phyloP scores from a whole-genome alignment of 768 basidiomycete genomes.

The Pleurotus salmoneostramineus region DNA sequence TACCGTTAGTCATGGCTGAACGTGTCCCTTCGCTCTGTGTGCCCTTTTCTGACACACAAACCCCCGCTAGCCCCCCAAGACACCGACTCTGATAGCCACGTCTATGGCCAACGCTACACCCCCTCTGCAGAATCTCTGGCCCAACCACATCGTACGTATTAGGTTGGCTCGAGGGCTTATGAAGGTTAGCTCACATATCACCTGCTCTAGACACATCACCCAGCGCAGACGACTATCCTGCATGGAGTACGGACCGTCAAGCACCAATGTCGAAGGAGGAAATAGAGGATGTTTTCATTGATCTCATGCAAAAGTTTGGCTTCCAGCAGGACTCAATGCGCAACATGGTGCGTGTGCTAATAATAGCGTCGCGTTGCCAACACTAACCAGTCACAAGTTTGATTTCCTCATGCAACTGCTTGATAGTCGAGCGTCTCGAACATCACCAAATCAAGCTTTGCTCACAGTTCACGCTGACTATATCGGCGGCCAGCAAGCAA shows the following conservation, averaged over 20 bases:
- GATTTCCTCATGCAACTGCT: slow-evolving; percentile 98
- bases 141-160: slow-evolving; percentile 42
- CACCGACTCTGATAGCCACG: slow-evolving; percentile 78
- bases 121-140: slow-evolving; percentile 78
- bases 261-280: slow-evolving; percentile 98
- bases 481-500: slow-evolving; percentile 96
- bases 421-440: slow-evolving; percentile 94
- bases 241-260: slow-evolving; percentile 88
- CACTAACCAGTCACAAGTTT: slow-evolving; percentile 48
- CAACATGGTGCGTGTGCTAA: slow-evolving; percentile 67
- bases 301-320: slow-evolving; percentile 97
- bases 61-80: slow-evolving; percentile 59
- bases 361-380: slow-evolving; percentile 5
- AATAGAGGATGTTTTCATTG: slow-evolving; percentile 97
- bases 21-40: slow-evolving; percentile 8
- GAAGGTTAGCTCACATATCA: slow-evolving; percentile 15
- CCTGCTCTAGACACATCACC: slow-evolving; percentile 55
- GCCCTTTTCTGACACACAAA: slow-evolving; percentile 16
- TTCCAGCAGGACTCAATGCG: slow-evolving; percentile 95
- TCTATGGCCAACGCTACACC: slow-evolving; percentile 65
- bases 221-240: slow-evolving; percentile 84
- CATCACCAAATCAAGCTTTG: slow-evolving; percentile 94
- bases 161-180: background rate
- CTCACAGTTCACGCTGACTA: slow-evolving; percentile 97
- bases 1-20: slow-evolving; percentile 42